Evolutionary conservation across 495 filamentous ascomycete species (phyloP).

Genomic region (Glarea lozoyensis): DNA sequence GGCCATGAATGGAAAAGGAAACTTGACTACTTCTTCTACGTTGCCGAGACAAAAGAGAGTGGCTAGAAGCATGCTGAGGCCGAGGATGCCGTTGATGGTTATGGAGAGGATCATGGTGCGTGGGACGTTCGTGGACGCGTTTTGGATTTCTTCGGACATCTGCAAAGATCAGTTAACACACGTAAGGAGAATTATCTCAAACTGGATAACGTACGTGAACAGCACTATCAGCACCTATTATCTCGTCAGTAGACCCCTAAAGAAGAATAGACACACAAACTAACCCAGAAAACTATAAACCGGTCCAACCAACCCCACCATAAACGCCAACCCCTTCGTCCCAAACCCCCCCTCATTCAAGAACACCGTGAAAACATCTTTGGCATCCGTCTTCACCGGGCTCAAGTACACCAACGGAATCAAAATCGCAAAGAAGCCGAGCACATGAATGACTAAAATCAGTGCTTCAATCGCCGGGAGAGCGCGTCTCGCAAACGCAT

Average conservation of each 20-base stretch:
- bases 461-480: constrained; percentile 33
- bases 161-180: neutral
- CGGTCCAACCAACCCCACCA: neutral
- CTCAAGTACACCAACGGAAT: constrained; percentile 26
- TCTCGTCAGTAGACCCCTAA: neutral
- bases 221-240: neutral
- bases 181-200: neutral
- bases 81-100: neutral
- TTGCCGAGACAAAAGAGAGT: neutral
- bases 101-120: neutral
- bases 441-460: constrained; percentile 32
- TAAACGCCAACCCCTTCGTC: neutral
- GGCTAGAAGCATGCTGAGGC: neutral
- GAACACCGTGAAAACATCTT: neutral
- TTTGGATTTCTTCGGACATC: neutral
- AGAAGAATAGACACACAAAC: neutral
- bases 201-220: neutral
- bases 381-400: neutral
- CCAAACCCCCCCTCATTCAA: neutral
- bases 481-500: neutral
- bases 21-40: neutral
- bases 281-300: neutral
- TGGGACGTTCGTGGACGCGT: constrained; percentile 12
- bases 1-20: neutral
- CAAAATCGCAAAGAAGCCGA: constrained; percentile 36